Evolutionary conservation across 1,139 yeast genomes (phyloP).

Genomic region (Kodamaea plutei): DNA sequence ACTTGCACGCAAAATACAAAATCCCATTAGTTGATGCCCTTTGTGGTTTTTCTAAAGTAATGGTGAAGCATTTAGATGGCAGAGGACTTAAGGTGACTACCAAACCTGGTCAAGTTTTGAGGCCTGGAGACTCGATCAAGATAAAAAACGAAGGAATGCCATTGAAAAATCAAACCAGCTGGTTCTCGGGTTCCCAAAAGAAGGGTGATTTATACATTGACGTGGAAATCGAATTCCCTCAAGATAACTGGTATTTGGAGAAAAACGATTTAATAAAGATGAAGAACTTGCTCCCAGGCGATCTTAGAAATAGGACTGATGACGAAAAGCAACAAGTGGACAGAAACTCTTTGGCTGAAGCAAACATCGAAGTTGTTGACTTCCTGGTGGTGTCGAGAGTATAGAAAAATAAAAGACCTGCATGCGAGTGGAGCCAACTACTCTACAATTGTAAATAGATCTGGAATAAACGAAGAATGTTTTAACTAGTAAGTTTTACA

Average conservation of each 20-base stretch:
- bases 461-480: too few species aligned
- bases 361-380: slow-evolving; percentile 41
- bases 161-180: slow-evolving; percentile 27
- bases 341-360: slow-evolving; percentile 26
- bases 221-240: slow-evolving; percentile 76
- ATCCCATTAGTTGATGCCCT: slow-evolving; percentile 78
- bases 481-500: too few species aligned
- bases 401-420: too few species aligned
- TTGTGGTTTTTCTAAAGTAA: slow-evolving; percentile 68
- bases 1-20: slow-evolving; percentile 55
- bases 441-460: too few species aligned
- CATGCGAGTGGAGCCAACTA: too few species aligned
- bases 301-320: slow-evolving; percentile 22
- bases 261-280: slow-evolving; percentile 54
- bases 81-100: slow-evolving; percentile 62
- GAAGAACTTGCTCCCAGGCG: slow-evolving; percentile 52
- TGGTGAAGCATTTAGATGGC: slow-evolving; percentile 78
- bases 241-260: slow-evolving; percentile 75
- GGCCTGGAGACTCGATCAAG: slow-evolving; percentile 71
- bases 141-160: slow-evolving; percentile 89
- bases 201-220: slow-evolving; percentile 75
- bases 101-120: slow-evolving; percentile 71
- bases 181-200: slow-evolving; percentile 24
- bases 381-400: slow-evolving; percentile 16
- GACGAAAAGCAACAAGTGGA: slow-evolving; percentile 23